Percentiles rank a stretch among this genome's conserved stretches.
phyloP scores from a whole-genome alignment of 176 grass and related monocot species.

The Poa annua region DNA sequence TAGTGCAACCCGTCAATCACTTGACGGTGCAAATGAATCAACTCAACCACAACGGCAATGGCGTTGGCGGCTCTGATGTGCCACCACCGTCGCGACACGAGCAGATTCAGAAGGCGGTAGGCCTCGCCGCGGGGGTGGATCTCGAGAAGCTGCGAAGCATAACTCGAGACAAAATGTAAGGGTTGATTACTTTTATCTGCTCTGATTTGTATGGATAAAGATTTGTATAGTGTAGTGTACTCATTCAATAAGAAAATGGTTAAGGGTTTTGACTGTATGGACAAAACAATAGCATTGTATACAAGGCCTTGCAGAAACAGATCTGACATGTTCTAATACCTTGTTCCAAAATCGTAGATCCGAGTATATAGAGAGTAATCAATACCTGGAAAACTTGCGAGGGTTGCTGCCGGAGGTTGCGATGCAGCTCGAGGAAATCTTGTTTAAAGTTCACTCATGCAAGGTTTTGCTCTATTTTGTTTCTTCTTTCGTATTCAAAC shows the following conservation, averaged over 20 bases:
- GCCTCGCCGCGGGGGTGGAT: neutral
- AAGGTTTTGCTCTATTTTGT: slow-evolving; percentile 44
- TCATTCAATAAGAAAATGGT: neutral
- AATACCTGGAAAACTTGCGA: neutral
- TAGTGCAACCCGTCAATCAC: neutral
- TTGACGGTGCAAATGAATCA: neutral
- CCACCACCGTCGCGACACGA: neutral
- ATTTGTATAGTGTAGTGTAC: no score
- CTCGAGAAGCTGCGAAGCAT: neutral
- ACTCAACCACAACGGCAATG: no score
- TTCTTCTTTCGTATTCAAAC: slow-evolving; percentile 21
- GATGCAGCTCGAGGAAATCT: slow-evolving; percentile 42
- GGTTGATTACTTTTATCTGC: neutral
- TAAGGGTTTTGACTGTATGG: neutral
- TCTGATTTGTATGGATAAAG: no score
- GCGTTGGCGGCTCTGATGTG: neutral
- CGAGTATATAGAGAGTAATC: neutral
- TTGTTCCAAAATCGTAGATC: neutral
- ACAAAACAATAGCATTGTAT: neutral
- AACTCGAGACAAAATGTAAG: neutral
- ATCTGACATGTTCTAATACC: no score
- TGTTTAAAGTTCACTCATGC: slow-evolving; percentile 52
- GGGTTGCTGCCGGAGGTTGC: neutral
- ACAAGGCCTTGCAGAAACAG: neutral
- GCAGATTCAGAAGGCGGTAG: neutral